Evolutionary conservation across 179 eudicot species (phyloP).

Genomic region (Drosera spatulata): DNA sequence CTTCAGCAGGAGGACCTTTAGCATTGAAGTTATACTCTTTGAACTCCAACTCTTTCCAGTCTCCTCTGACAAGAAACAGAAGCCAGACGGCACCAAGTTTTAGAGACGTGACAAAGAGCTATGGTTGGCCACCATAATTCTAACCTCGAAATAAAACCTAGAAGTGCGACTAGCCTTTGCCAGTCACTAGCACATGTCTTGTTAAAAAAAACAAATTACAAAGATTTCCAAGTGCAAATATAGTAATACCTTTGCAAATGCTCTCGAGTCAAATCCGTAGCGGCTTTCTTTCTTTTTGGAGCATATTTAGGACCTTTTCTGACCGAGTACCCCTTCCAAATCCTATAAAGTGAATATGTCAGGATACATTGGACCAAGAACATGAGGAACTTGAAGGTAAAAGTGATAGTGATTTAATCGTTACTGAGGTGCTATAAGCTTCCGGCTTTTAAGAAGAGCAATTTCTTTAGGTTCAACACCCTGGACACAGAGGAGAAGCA

Average conservation of each 20-base stretch:
- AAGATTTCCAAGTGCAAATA: not conserved
- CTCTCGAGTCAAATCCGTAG: conserved; percentile 88
- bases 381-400: not conserved
- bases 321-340: conserved; percentile 82
- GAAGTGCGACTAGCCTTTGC: too few relatives aligned
- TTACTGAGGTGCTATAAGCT: conserved; percentile 71
- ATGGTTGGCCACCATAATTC: too few relatives aligned
- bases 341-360: conserved; percentile 22
- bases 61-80: conserved; percentile 40
- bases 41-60: conserved; percentile 76
- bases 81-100: not conserved
- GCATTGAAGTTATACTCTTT: conserved; percentile 92
- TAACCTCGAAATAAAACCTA: too few relatives aligned
- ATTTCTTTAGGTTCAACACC: conserved; percentile 45
- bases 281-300: conserved; percentile 67
- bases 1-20: conserved; percentile 72
- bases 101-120: not conserved
- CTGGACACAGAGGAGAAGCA: conserved; percentile 17
- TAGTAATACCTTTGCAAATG: conserved; percentile 61
- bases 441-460: conserved; percentile 71
- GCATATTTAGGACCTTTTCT: conserved; percentile 80
- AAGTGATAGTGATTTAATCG: conserved; percentile 3
- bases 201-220: too few relatives aligned
- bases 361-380: not conserved
- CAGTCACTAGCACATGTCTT: too few relatives aligned